Percentiles rank a stretch among this genome's conserved stretches.
Conservation (phyloP, 148 eudicot genomes). For the Cornus controversa region DNA sequence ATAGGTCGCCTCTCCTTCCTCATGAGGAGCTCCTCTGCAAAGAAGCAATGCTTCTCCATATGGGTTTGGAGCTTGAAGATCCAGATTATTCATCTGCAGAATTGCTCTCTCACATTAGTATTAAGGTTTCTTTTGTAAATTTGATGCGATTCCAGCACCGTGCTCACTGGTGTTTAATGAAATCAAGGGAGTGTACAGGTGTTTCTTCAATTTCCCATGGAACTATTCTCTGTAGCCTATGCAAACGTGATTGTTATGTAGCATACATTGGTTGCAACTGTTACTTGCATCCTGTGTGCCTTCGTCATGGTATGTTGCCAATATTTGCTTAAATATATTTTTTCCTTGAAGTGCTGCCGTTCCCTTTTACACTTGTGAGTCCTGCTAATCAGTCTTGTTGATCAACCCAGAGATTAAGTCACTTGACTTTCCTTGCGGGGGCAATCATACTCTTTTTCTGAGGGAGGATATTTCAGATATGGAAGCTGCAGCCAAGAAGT, state of each 20-base stretch:
- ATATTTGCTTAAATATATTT: neutral
- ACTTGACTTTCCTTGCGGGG: slow-evolving; percentile 67
- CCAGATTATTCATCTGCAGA: slow-evolving; percentile 40
- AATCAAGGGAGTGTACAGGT: slow-evolving; percentile 37
- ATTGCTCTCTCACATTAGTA: slow-evolving; percentile 40
- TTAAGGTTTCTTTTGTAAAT: slow-evolving; percentile 66
- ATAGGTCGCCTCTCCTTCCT: slow-evolving; percentile 87
- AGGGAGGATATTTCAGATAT: slow-evolving; percentile 68
- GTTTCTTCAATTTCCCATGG: slow-evolving; percentile 53
- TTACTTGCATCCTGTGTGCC: slow-evolving; percentile 73
- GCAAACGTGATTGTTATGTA: slow-evolving; percentile 95
- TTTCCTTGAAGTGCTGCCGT: neutral
- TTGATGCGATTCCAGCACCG: slow-evolving; percentile 85
- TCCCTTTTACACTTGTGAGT: neutral
- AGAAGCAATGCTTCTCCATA: slow-evolving; percentile 81
- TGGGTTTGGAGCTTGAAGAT: slow-evolving; percentile 38
- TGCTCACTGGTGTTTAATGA: slow-evolving; percentile 78
- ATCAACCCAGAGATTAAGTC: slow-evolving; percentile 48
- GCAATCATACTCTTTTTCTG: slow-evolving; percentile 43
- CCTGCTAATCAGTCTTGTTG: neutral
- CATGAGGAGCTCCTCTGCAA: slow-evolving; percentile 95
- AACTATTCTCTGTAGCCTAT: slow-evolving; percentile 83
- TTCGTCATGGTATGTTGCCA: slow-evolving; percentile 76
- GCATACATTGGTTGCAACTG: slow-evolving; percentile 85
- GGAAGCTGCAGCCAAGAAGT: slow-evolving; percentile 77